phyloP scores from a whole-genome alignment of 306 rosid species.

The Glycine tomentella region DNA sequence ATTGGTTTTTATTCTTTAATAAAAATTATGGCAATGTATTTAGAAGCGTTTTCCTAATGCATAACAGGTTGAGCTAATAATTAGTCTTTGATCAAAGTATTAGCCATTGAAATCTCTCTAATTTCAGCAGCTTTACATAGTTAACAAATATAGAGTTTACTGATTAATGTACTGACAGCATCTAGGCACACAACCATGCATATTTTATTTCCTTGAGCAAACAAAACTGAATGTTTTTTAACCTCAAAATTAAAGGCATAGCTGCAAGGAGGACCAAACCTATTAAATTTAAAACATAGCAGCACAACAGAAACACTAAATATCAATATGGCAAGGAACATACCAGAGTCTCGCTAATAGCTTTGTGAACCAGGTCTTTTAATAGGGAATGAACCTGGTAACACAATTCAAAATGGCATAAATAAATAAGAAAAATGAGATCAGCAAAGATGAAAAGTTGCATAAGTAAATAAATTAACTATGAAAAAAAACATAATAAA shows the following conservation, averaged over 20 bases:
- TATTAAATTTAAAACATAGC: neutral
- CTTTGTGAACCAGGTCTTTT: constrained; percentile 86
- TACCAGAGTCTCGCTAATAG: constrained; percentile 80
- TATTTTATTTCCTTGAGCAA: constrained; percentile 20
- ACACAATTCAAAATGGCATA: constrained; percentile 39
- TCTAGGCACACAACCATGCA: neutral
- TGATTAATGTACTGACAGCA: neutral
- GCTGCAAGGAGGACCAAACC: constrained; percentile 24
- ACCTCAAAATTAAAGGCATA: neutral
- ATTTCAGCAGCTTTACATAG: constrained; percentile 8
- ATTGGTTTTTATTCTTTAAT: neutral
- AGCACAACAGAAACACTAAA: constrained; percentile 35
- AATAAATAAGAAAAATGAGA: constrained; percentile 6
- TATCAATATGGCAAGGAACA: constrained; percentile 37
- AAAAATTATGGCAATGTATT: neutral
- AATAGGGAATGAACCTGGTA: constrained; percentile 76
- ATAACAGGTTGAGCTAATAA: neutral
- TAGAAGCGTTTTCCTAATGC: neutral
- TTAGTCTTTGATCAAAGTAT: neutral
- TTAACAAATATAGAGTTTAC: no score
- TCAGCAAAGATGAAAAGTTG: constrained; percentile 15
- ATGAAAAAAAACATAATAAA: neutral
- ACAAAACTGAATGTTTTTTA: neutral
- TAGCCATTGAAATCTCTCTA: neutral
- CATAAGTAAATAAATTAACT: neutral